Percentiles rank a stretch among this genome's conserved stretches.
phyloP scores from a whole-genome alignment of 495 filamentous ascomycete species.

The Daldinia vernicosa region DNA sequence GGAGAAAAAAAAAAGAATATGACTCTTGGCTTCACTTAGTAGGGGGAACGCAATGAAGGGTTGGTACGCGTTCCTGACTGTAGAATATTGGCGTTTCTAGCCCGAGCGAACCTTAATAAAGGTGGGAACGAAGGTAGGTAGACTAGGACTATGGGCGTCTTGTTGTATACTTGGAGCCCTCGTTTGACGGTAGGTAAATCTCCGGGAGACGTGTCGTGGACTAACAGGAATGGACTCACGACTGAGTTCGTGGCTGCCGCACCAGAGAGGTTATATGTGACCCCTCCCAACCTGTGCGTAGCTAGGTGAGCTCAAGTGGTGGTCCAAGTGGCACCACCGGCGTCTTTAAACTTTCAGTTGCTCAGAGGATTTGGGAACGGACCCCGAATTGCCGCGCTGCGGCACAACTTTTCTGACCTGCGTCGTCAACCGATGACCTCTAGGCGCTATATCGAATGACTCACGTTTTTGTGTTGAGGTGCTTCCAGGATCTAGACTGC shows the following conservation, averaged over 20 bases:
- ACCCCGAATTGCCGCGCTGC: conserved; percentile 26
- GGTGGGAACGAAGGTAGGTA: conserved; percentile 9
- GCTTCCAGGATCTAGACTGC: background rate
- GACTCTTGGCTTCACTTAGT: background rate
- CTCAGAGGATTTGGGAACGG: conserved; percentile 25
- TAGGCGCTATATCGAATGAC: background rate
- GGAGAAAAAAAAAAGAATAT: background rate
- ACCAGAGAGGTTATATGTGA: conserved; percentile 15
- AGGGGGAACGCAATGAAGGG: background rate
- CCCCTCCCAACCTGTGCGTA: conserved; percentile 5
- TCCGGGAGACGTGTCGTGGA: conserved; percentile 16
- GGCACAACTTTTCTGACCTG: background rate
- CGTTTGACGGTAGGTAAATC: background rate
- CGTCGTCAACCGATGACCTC: background rate
- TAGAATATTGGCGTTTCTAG: background rate
- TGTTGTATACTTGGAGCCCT: conserved; percentile 1
- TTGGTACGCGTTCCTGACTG: conserved; percentile 4
- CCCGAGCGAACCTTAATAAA: conserved; percentile 33
- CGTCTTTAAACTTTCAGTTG: conserved; percentile 25
- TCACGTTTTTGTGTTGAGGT: background rate
- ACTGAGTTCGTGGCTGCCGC: conserved; percentile 36
- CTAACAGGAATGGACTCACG: conserved; percentile 13
- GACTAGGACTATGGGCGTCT: background rate
- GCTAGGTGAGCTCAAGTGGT: conserved; percentile 3
- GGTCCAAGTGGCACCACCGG: conserved; percentile 8